A percentile compares a stretch with the other conserved stretches of the same genome.
These are phyloP conservation scores for Elongisporangium senticosum DNA, from an alignment of 352 stramenopile species.

Conservation along the genomic window DNA sequence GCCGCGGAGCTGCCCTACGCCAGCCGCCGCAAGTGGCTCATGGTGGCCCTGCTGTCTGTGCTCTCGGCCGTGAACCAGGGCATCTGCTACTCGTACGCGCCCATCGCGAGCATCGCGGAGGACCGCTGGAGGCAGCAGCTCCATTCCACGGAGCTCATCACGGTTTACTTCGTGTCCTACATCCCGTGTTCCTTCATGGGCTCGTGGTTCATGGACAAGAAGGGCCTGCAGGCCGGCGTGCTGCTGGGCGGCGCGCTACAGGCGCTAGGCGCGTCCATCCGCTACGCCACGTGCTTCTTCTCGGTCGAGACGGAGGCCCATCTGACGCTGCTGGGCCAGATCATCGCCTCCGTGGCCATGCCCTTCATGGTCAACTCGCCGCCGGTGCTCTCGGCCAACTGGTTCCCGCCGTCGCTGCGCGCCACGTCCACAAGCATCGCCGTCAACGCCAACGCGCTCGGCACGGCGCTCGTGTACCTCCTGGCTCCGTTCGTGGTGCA, in stretches of 20 bases:
- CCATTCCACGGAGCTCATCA: conserved; percentile 71
- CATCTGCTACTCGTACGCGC: conserved; percentile 77
- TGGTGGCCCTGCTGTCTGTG: conserved; percentile 59
- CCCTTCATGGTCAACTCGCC: conserved; percentile 86
- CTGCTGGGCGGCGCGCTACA: conserved; percentile 54
- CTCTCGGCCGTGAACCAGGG: conserved; percentile 66
- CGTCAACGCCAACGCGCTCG: conserved; percentile 71
- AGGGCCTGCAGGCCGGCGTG: conserved; percentile 56
- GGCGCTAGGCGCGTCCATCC: conserved; percentile 34
- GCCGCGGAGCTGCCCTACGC: not conserved
- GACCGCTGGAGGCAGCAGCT: conserved; percentile 50
- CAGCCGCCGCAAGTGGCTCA: conserved; percentile 44
- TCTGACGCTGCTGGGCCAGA: conserved; percentile 50
- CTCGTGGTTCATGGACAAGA: conserved; percentile 80
- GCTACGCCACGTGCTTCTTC: conserved; percentile 35
- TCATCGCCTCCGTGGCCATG: conserved; percentile 62
- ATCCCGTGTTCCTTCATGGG: conserved; percentile 75
- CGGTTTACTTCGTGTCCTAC: conserved; percentile 74
- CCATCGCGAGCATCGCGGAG: conserved; percentile 62
- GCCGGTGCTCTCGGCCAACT: conserved; percentile 64
- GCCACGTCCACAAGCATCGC: conserved; percentile 65
- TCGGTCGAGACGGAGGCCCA: conserved; percentile 18
- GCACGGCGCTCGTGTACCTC: conserved; percentile 58
- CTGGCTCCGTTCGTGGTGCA: conserved; percentile 43
- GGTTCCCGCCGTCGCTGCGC: conserved; percentile 61